Evolutionary conservation across 495 filamentous ascomycete genomes (phyloP).

Genomic region (Astrothelium macrocarpum): DNA sequence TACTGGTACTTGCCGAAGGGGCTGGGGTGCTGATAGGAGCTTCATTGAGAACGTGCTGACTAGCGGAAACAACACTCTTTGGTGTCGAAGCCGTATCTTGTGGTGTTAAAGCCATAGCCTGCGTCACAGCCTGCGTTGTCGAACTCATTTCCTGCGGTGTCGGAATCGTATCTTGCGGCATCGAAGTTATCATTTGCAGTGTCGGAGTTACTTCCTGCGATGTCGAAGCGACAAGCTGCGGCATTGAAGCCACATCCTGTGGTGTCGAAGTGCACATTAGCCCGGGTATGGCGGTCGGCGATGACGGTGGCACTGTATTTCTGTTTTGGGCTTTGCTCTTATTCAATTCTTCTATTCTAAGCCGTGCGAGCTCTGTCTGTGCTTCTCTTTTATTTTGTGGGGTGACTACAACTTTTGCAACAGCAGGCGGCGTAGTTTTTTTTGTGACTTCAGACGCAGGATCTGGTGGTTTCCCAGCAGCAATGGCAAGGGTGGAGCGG

Average conservation of each 20-base stretch:
- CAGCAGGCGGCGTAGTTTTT: background rate
- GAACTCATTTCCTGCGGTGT: too few species aligned
- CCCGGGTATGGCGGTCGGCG: constrained; percentile 39
- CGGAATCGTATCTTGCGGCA: too few species aligned
- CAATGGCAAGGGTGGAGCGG: background rate
- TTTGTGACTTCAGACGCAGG: background rate
- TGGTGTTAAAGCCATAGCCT: constrained; percentile 24
- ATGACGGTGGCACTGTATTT: background rate
- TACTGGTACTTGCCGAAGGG: constrained; percentile 26
- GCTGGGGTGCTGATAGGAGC: background rate
- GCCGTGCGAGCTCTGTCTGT: constrained; percentile 19
- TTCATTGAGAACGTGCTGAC: background rate
- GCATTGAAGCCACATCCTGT: constrained; percentile 38
- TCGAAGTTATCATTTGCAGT: too few species aligned
- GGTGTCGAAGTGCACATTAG: constrained; percentile 23
- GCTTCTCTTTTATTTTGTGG: constrained; percentile 14
- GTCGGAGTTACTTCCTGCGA: too few species aligned
- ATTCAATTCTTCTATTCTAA: constrained; percentile 19
- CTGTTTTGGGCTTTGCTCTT: background rate
- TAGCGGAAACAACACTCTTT: constrained; percentile 33
- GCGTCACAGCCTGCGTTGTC: too few species aligned
- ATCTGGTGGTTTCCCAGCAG: background rate
- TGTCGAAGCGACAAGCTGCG: too few species aligned
- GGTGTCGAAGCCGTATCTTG: constrained; percentile 31
- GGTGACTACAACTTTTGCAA: background rate